Evolutionary conservation across 23 red algal species (phyloP), one percentile per base, ranked within the genome.

Genomic region (Gracilaria gracilis): DNA sequence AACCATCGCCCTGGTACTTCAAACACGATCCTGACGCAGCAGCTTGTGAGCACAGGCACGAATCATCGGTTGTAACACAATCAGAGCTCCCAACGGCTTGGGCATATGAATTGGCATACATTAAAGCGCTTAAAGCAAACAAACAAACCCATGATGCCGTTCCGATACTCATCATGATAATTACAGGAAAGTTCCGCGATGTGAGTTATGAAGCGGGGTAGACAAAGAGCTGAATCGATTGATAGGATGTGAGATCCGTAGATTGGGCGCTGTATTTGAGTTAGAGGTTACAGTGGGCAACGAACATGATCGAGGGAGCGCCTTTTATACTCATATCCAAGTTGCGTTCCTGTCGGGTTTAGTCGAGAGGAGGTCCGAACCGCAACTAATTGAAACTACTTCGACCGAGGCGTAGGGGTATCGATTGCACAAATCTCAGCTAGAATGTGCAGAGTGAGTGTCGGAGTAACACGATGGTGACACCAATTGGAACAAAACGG

Each of bases 11-110:
- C 32, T 87, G 64, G 40, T 72, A 53, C 23, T 61, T 57, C 65
- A 87, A 23, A 36, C 83, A 87, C 21, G 23, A 38, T 38, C 83
- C 83, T 5, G 83, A 87, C 61, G 83, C 28, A n/a, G 83, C 27
- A 25, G 24, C 19, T 19, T 53, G 47, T 25, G 65, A 74, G 39
- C 83, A 87, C 24, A 16, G 83, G 38, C 83, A 87, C 16, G 38
- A 67, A 25, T 38, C 66, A 75, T 87, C 65, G 23, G 65, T 87
- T 11, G 75, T 44, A 25, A 74, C n/a, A 36, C 83, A 87, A 40
- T 72, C 59, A n/a, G 67, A 73, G 5, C 11, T 62, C 13, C 24
- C 59, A 62, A 62, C 24, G 2, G 59, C 23, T 62, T 62, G 59
- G 2, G 59, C 59, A 9, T 62, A 6, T 4, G 59, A 62, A 29